A percentile compares a stretch with the other conserved stretches of the same genome.
Evolutionary conservation across 2,329 filamentous ascomycete species (phyloP).

Genomic region (Sarocladium strictum): DNA sequence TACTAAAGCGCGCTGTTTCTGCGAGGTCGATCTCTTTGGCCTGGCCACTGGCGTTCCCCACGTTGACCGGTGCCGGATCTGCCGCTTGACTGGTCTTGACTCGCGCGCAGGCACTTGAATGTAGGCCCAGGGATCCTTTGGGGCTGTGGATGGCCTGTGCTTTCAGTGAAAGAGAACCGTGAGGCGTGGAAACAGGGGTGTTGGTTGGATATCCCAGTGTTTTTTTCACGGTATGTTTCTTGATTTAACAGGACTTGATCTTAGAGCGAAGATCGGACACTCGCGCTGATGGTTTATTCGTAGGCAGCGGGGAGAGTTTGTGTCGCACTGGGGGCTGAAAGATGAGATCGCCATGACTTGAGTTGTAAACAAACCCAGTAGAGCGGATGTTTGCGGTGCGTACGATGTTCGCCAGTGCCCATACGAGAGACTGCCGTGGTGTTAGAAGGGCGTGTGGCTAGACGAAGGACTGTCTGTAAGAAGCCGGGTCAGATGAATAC

Average conservation of each 20-base stretch:
- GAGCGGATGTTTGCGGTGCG: neutral
- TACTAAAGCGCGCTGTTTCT: conserved; percentile 12
- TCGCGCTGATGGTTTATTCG: too few relatives aligned
- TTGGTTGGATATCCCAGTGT: too few relatives aligned
- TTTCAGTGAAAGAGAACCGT: neutral
- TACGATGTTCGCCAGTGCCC: too few relatives aligned
- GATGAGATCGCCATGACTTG: neutral
- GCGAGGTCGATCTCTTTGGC: conserved; percentile 20
- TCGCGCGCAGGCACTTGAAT: conserved; percentile 1
- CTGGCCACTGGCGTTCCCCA: conserved; percentile 18
- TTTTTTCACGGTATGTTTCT: too few relatives aligned
- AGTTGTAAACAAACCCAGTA: neutral
- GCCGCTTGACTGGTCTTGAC: conserved; percentile 20
- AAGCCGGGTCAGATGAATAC: neutral
- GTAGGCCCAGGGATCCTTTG: neutral
- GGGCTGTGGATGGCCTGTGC: neutral
- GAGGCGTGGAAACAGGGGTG: neutral
- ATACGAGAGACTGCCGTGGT: neutral
- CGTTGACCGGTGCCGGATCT: conserved; percentile 24
- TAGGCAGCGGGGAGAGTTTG: too few relatives aligned
- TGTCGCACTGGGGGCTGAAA: too few relatives aligned
- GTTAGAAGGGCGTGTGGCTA: neutral
- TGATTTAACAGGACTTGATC: too few relatives aligned
- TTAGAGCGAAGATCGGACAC: too few relatives aligned
- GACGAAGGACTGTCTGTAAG: neutral